Evolutionary conservation across 148 eudicot species (phyloP).

Genomic region (Arctostaphylos glauca): DNA sequence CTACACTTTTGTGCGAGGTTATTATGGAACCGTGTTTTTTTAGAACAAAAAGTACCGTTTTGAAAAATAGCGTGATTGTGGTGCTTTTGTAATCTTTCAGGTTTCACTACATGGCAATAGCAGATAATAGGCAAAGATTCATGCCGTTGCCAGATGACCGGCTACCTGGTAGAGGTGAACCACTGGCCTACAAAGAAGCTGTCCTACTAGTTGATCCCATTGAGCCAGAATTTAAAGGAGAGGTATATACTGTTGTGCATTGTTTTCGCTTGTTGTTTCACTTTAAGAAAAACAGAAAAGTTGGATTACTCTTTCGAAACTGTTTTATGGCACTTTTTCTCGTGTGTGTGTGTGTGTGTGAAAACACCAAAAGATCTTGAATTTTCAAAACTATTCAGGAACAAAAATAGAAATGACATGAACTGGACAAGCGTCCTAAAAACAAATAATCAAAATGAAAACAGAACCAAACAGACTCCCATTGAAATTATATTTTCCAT

Average conservation of each 20-base stretch:
- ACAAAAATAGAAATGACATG: background rate
- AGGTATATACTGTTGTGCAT: constrained; percentile 21
- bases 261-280: background rate
- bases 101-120: constrained; percentile 77
- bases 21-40: background rate
- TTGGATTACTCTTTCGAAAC: background rate
- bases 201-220: constrained; percentile 64
- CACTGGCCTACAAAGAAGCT: constrained; percentile 72
- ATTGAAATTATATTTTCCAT: background rate
- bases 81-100: constrained; percentile 21
- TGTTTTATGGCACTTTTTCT: background rate
- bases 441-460: background rate
- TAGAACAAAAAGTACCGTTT: background rate
- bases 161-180: constrained; percentile 50
- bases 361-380: background rate
- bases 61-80: background rate
- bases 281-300: background rate
- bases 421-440: background rate
- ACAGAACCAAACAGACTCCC: background rate
- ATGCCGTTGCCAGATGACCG: constrained; percentile 91
- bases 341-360: background rate
- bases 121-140: constrained; percentile 63
- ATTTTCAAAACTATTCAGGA: background rate
- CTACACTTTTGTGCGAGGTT: background rate
- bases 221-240: constrained; percentile 42